A percentile compares a stretch with the other conserved stretches of the same genome.
Evolutionary conservation across 2,329 filamentous ascomycete species (phyloP).

Genomic region (Epichloe sylvatica): DNA sequence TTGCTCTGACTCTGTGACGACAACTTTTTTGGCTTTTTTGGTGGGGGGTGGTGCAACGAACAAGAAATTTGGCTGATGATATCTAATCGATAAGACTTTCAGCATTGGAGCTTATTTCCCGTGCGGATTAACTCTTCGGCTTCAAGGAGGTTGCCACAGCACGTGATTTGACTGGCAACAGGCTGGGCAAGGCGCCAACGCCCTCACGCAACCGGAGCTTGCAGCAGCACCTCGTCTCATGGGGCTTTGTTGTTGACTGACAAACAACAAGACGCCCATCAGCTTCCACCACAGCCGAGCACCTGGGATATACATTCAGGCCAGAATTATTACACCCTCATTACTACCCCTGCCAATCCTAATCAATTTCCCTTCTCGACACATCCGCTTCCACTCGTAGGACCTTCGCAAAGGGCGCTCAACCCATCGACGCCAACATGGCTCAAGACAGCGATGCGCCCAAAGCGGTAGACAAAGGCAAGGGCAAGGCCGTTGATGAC

Average conservation of each 20-base stretch:
- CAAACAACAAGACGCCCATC: conserved; percentile 19
- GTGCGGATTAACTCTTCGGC: conserved; percentile 7
- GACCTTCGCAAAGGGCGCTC: conserved; percentile 13
- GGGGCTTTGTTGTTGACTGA: conserved; percentile 19
- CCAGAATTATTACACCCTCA: background rate
- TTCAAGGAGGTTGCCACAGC: conserved; percentile 1
- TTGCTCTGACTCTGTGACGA: background rate
- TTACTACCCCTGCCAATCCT: conserved; percentile 1
- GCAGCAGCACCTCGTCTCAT: conserved; percentile 4
- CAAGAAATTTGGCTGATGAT: conserved; percentile 16
- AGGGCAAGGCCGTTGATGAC: conserved; percentile 74
- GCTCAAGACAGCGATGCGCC: conserved; percentile 84
- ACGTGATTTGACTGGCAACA: conserved; percentile 20
- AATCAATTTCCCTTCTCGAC: conserved; percentile 2
- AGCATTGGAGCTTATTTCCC: background rate
- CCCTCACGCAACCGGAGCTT: conserved; percentile 32
- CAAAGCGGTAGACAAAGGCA: conserved; percentile 82
- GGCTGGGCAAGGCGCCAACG: conserved; percentile 26
- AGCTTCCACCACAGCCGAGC: background rate
- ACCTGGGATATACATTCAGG: background rate
- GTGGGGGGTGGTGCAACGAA: conserved; percentile 10
- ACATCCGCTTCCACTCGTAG: conserved; percentile 3
- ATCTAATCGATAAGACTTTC: conserved; percentile 18
- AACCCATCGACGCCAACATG: conserved; percentile 45
- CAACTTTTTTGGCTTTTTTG: conserved; percentile 8